Evolutionary conservation across 139 green algal genomes (phyloP).

Genomic region (Gonium pectorale): DNA sequence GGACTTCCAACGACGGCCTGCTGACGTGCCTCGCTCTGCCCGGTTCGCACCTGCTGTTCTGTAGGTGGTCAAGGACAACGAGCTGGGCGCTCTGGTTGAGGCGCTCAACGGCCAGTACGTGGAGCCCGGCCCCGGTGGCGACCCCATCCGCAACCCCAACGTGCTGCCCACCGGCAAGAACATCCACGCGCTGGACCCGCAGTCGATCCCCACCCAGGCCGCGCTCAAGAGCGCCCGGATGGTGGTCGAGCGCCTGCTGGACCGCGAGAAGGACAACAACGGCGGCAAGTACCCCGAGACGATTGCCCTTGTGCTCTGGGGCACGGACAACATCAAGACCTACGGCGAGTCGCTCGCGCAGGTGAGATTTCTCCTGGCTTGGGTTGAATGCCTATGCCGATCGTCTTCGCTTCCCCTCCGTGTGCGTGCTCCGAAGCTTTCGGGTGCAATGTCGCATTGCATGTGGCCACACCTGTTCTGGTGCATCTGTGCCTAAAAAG

Average conservation of each 20-base stretch:
- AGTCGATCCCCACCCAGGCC: constrained; percentile 92
- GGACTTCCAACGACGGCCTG: no score
- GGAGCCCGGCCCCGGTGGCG: constrained; percentile 95
- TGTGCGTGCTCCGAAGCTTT: no score
- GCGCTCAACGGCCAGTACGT: constrained; percentile 94
- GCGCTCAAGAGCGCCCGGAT: constrained; percentile 88
- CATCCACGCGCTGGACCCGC: constrained; percentile 99
- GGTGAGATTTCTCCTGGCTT: no score
- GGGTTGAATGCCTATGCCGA: no score
- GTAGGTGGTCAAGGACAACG: constrained; percentile 98
- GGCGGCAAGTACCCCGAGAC: constrained; percentile 95
- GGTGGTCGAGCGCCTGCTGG: constrained; percentile 95
- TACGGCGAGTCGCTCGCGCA: constrained; percentile 97
- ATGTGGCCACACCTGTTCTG: neutral
- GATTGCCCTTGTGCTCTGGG: constrained; percentile 98
- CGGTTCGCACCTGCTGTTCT: neutral
- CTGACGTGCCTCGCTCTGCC: neutral
- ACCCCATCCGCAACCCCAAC: constrained; percentile 98
- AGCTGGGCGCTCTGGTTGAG: constrained; percentile 93
- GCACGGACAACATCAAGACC: constrained; percentile 99
- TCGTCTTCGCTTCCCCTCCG: no score
- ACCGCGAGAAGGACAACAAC: constrained; percentile 91
- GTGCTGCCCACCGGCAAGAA: constrained; percentile 99
- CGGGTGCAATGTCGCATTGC: no score
- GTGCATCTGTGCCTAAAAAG: no score